These are phyloP conservation scores for Cercospora nicotianae DNA, from an alignment of 2,329 filamentous ascomycete genomes.

Conservation along the genomic window DNA sequence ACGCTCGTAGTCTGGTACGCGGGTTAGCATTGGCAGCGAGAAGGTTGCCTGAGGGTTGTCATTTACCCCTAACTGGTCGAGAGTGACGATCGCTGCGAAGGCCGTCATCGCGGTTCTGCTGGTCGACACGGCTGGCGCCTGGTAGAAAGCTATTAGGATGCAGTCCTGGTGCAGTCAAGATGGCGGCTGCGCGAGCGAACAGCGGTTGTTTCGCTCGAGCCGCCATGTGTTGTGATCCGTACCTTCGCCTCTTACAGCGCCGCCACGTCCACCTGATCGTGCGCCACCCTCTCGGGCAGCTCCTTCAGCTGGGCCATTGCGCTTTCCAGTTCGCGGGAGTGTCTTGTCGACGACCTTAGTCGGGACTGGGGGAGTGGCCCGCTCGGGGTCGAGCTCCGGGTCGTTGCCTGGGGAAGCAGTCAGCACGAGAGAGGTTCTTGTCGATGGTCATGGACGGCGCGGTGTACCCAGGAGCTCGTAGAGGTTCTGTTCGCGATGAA, in stretches of 20 bases:
- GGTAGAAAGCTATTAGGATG: slow-evolving; percentile 43
- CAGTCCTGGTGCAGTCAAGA: background rate
- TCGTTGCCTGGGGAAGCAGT: slow-evolving; percentile 58
- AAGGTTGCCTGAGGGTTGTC: background rate
- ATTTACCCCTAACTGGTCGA: slow-evolving; percentile 41
- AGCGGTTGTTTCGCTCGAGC: background rate
- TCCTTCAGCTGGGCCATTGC: slow-evolving; percentile 76
- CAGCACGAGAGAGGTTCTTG: slow-evolving; percentile 16
- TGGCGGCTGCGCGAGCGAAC: background rate
- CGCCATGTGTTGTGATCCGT: background rate
- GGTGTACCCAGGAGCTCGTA: slow-evolving; percentile 94
- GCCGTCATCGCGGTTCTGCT: slow-evolving; percentile 69
- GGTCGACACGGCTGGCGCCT: slow-evolving; percentile 75
- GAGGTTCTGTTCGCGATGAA: slow-evolving; percentile 67
- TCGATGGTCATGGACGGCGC: slow-evolving; percentile 16
- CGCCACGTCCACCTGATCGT: slow-evolving; percentile 49
- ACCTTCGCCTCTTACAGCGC: slow-evolving; percentile 79
- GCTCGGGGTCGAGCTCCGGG: slow-evolving; percentile 70
- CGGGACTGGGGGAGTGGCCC: slow-evolving; percentile 68
- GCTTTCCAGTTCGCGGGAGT: slow-evolving; percentile 74
- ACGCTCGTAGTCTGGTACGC: slow-evolving; percentile 28
- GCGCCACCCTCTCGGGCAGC: slow-evolving; percentile 48
- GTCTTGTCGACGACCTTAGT: slow-evolving; percentile 89
- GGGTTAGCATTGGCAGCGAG: background rate
- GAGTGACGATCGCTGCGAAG: slow-evolving; percentile 50